These are phyloP conservation scores for Telfairia occidentalis DNA, from an alignment of 331 rosid genomes.

Conservation along the genomic window DNA sequence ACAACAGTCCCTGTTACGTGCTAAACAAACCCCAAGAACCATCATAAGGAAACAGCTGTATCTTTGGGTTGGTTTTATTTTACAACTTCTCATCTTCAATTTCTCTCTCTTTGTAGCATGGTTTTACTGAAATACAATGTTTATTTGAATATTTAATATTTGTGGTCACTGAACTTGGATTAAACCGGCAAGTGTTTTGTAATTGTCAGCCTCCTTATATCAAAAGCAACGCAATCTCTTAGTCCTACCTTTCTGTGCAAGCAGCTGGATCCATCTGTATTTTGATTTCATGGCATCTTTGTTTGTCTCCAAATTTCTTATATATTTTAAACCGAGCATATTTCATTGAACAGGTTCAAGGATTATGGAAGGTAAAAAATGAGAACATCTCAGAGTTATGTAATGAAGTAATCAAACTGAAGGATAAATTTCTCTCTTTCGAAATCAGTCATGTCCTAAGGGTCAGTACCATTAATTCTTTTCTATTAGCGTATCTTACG, in stretches of 20 bases:
- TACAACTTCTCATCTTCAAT: neutral
- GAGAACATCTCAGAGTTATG: conserved; percentile 39
- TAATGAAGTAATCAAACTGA: conserved; percentile 58
- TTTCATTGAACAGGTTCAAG: conserved; percentile 53
- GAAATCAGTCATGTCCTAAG: conserved; percentile 71
- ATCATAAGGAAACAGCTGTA: too few relatives aligned
- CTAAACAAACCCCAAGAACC: too few relatives aligned
- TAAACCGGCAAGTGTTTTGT: neutral
- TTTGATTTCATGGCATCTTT: neutral
- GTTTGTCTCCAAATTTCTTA: conserved; percentile 8
- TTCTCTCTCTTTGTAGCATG: neutral
- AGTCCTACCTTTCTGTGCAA: neutral
- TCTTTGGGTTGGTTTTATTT: neutral
- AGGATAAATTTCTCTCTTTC: conserved; percentile 59
- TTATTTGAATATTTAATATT: neutral
- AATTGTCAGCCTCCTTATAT: neutral
- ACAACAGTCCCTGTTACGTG: too few relatives aligned
- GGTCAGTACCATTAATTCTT: conserved; percentile 39
- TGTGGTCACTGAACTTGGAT: neutral
- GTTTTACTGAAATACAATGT: neutral
- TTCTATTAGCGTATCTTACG: neutral
- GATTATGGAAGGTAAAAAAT: conserved; percentile 66
- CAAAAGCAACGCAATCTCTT: neutral
- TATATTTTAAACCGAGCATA: neutral
- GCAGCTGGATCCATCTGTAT: neutral